Percentiles rank a stretch among this genome's conserved stretches.
Conservation (phyloP, 2,329 filamentous ascomycete genomes). For the Paracoccidioides lutzii region DNA sequence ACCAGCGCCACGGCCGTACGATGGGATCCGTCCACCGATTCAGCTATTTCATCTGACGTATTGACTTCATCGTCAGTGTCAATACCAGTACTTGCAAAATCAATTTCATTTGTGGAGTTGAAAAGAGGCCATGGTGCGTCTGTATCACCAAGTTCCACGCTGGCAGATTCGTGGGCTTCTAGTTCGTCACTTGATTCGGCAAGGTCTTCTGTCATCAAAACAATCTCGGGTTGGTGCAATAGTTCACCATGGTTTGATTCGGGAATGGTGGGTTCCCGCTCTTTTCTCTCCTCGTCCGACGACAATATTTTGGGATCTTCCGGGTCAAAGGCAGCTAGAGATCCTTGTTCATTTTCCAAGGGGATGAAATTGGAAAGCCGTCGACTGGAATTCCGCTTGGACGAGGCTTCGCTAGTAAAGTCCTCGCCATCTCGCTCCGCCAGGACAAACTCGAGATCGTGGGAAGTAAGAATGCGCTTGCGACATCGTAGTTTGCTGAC, state of each 20-base stretch:
- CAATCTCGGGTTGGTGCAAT: constrained; percentile 1
- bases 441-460: constrained; percentile 20
- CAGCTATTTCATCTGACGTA: neutral
- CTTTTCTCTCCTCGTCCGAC: neutral
- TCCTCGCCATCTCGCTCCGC: constrained; percentile 12
- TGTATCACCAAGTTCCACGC: constrained; percentile 26
- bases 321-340: neutral
- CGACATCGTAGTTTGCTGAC: constrained; percentile 23
- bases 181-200: neutral
- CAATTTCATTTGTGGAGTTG: neutral
- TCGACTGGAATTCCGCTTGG: neutral
- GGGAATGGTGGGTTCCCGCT: neutral
- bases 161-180: constrained; percentile 23
- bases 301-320: neutral
- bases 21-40: neutral
- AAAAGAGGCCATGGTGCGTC: constrained; percentile 6
- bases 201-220: neutral
- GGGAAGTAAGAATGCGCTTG: constrained; percentile 25
- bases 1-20: neutral
- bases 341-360: neutral
- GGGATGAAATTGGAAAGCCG: neutral
- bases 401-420: neutral
- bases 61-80: neutral
- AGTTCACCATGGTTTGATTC: neutral
- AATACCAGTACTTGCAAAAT: neutral